Evolutionary conservation across 2,329 filamentous ascomycete genomes (phyloP).

Genomic region (Rhynchosporium secalis): DNA sequence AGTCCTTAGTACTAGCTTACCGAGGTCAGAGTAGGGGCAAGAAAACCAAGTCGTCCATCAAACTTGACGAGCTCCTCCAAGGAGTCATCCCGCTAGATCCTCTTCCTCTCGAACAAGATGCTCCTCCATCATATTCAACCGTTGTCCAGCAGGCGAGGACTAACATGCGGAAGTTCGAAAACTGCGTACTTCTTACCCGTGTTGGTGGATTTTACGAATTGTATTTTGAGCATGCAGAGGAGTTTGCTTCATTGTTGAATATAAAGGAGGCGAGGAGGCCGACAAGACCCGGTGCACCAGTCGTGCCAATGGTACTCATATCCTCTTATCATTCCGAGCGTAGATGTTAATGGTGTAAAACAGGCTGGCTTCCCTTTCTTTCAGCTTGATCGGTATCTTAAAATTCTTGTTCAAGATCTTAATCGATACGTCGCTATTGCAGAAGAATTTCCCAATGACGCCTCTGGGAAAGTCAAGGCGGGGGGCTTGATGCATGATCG

Average conservation of each 20-base stretch:
- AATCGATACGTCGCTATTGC: constrained; percentile 91
- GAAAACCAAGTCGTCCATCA: constrained; percentile 48
- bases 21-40: constrained; percentile 34
- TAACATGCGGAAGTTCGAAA: constrained; percentile 87
- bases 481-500: constrained; percentile 84
- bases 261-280: constrained; percentile 83
- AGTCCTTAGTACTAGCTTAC: constrained; percentile 4
- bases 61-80: constrained; percentile 56
- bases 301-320: constrained; percentile 75
- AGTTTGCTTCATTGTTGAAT: constrained; percentile 81
- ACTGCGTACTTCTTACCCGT: constrained; percentile 87
- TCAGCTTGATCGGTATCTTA: constrained; percentile 89
- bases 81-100: constrained; percentile 47
- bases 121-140: constrained; percentile 71
- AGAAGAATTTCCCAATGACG: constrained; percentile 82
- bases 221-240: constrained; percentile 93
- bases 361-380: constrained; percentile 91
- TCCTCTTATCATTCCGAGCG: background rate
- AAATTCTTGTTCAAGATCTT: constrained; percentile 86
- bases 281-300: constrained; percentile 63
- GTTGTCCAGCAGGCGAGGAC: constrained; percentile 82
- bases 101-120: constrained; percentile 43
- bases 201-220: constrained; percentile 97
- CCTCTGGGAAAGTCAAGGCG: constrained; percentile 67
- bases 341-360: constrained; percentile 11